Evolutionary conservation across 495 filamentous ascomycete genomes (phyloP).

Genomic region (Xylaria flabelliformis): DNA sequence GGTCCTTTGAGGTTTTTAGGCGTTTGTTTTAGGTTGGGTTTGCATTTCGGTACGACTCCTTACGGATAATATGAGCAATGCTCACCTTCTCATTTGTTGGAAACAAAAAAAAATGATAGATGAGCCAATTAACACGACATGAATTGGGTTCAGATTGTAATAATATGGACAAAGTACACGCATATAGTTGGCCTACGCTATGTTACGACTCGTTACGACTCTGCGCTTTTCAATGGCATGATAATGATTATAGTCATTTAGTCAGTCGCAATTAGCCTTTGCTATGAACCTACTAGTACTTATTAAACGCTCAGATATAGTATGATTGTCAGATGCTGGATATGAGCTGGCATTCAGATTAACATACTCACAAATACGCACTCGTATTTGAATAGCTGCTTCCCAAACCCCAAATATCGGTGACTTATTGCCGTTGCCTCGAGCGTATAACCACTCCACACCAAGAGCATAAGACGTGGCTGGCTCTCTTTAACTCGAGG

Average conservation of each 20-base stretch:
- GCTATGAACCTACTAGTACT: neutral
- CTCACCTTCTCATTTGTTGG: neutral
- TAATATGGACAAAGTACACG: conserved; percentile 7
- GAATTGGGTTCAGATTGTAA: conserved; percentile 11
- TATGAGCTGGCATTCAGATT: neutral
- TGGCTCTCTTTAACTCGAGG: neutral
- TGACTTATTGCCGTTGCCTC: neutral
- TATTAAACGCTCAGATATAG: neutral
- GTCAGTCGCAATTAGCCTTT: neutral
- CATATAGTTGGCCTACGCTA: conserved; percentile 13
- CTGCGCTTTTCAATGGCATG: neutral
- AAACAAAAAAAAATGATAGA: conserved; percentile 2
- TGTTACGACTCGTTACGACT: conserved; percentile 9
- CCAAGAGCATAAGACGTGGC: neutral
- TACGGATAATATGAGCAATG: neutral
- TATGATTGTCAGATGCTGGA: neutral
- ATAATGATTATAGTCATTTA: conserved; percentile 17
- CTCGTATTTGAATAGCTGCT: neutral
- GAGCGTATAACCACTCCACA: neutral
- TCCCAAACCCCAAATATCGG: neutral
- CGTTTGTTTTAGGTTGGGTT: neutral
- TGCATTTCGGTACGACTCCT: neutral
- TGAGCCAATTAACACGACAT: neutral
- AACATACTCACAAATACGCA: neutral
- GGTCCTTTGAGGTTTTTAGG: neutral